These are phyloP conservation scores for Actinomortierella wolfii DNA, from an alignment of 371 early-diverging fungal genomes.

Conservation along the genomic window DNA sequence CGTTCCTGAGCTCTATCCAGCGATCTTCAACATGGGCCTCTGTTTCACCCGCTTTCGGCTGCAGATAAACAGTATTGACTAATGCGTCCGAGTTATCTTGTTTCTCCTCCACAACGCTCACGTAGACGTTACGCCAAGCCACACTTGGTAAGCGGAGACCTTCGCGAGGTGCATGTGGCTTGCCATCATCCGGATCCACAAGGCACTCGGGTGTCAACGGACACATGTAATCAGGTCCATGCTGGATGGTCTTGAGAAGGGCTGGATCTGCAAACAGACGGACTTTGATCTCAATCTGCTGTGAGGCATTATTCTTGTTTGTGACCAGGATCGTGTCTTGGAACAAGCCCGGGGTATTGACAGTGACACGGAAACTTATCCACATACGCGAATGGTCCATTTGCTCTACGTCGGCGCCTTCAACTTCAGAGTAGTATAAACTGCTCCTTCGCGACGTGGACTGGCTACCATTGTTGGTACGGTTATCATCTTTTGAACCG, in stretches of 20 bases:
- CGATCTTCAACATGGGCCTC: slow-evolving; percentile 48
- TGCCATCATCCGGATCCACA: slow-evolving; percentile 23
- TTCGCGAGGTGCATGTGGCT: slow-evolving; percentile 28
- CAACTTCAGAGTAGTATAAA: slow-evolving; percentile 15
- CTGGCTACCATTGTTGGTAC: slow-evolving; percentile 8
- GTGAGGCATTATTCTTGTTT: slow-evolving; percentile 75
- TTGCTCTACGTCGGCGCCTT: slow-evolving; percentile 8
- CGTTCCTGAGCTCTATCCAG: slow-evolving; percentile 58
- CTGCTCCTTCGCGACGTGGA: slow-evolving; percentile 11
- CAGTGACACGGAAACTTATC: slow-evolving; percentile 64
- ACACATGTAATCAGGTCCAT: slow-evolving; percentile 33
- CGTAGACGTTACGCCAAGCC: slow-evolving; percentile 42
- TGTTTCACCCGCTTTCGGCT: slow-evolving; percentile 28
- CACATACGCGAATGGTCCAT: slow-evolving; percentile 51
- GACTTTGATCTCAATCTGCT: slow-evolving; percentile 67
- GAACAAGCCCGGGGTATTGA: slow-evolving; percentile 64
- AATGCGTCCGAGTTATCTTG: slow-evolving; percentile 2
- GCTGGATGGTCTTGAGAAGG: slow-evolving; percentile 15
- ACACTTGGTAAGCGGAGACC: slow-evolving; percentile 28
- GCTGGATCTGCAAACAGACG: slow-evolving; percentile 70
- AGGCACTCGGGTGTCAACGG: slow-evolving; percentile 28
- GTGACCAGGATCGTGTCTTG: slow-evolving; percentile 64
- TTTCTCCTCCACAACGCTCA: slow-evolving; percentile 26
- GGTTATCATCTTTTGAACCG: slow-evolving; percentile 15
- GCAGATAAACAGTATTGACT: slow-evolving; percentile 11